Base-by-base conservation (phyloP, 768 basidiomycete species). In the Mycena indigotica region DNA sequence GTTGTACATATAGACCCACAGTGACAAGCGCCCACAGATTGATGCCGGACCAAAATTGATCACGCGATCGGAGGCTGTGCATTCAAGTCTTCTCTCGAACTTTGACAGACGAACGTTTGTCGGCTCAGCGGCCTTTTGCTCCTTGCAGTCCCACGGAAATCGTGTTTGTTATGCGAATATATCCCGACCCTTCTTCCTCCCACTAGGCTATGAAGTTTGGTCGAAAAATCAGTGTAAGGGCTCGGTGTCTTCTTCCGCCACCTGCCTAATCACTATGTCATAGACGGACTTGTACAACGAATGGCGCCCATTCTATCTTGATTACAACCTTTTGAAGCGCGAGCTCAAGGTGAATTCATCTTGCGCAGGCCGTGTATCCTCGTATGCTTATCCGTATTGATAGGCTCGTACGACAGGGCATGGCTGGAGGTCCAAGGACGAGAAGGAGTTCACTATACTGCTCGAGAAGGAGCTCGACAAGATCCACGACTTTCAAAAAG, bases 401-500 rank as follows among this genome's bases (percentile, higher is more conserved):
- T 25, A 74, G 71, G 58, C 67, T 15, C 69, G 73, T 21, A 48
- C 46, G 24, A 48, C 46, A 6, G 46, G 46, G 25, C 46, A 26
- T 4, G 70, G 72, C 44, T 98, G 96, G 96, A 82, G 78, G 28
- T 82, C 84, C 44, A 73, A 78, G 15, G 93, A 97, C 70, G 96
- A 98, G 74, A 77, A 78, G 29, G 85, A 90, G 38, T 98, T 98
- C 68, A 88, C 86, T 12, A 72, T 68, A 40, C 82, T 88, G 77
- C 84, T 98, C 53, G 88, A 91, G 66, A 78, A 77, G 57, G 95
- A 98, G 75, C 80, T 98, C 28, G 91, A 95, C 67, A 98, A 98
- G 76, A 87, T 98, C 41, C 89, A 95, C 65, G 87, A 88, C 67
- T 98, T 98, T 69, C 96, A 98, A 70, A 91, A 87, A 69, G 76